Percentiles rank a stretch among this genome's conserved stretches.
These are phyloP conservation scores for Solanum rostratum DNA, from an alignment of 257 asterid genomes.

Conservation along the genomic window DNA sequence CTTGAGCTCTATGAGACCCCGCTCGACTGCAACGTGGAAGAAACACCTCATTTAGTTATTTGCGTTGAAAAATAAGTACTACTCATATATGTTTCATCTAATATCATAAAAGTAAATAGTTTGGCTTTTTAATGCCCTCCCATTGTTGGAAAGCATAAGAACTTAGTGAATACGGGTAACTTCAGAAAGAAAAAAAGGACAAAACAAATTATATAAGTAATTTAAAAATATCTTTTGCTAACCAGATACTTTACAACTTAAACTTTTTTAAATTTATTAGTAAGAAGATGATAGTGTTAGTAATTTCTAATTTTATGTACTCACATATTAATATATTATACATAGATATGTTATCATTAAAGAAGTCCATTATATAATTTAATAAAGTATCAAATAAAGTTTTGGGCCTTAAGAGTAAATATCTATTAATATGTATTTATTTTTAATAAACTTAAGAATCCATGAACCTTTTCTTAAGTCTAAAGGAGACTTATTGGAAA, in stretches of 20 bases:
- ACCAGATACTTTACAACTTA: neutral
- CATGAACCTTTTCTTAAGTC: too few relatives aligned
- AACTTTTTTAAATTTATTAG: neutral
- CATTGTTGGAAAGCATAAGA: neutral
- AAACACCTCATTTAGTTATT: neutral
- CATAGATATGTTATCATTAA: too few relatives aligned
- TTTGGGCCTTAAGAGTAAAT: too few relatives aligned
- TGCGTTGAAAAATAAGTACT: neutral
- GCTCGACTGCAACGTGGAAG: constrained; percentile 47
- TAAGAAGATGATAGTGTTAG: neutral
- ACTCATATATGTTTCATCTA: neutral
- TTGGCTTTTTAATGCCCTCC: neutral
- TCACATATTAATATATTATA: too few relatives aligned
- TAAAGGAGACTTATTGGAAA: too few relatives aligned
- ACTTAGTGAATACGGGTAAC: neutral
- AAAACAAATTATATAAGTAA: neutral
- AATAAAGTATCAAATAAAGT: too few relatives aligned
- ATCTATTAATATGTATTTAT: too few relatives aligned
- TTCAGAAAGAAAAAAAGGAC: neutral
- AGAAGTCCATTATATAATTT: too few relatives aligned
- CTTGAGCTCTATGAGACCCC: constrained; percentile 72
- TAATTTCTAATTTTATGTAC: too few relatives aligned
- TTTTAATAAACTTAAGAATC: too few relatives aligned
- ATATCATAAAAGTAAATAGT: neutral
- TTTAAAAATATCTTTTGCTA: neutral